Evolutionary conservation across 2,329 filamentous ascomycete species (phyloP).

Genomic region (Sclerotiophoma versabilis): DNA sequence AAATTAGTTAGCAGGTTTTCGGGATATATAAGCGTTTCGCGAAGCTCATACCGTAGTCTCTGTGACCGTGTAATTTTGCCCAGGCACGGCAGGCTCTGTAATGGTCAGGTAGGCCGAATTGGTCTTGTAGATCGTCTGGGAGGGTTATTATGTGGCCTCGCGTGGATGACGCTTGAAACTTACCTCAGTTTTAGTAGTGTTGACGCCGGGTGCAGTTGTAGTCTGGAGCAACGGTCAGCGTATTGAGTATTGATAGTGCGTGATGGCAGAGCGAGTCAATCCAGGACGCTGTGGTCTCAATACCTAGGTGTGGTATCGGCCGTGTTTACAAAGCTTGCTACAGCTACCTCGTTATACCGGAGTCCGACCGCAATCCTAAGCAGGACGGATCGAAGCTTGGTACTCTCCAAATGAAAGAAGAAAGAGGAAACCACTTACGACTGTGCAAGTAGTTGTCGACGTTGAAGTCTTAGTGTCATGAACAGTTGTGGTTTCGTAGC

Average conservation of each 20-base stretch:
- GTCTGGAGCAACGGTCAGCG: constrained; percentile 1
- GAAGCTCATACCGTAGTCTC: constrained; percentile 11
- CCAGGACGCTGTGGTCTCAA: too few species aligned
- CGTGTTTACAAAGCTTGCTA: too few species aligned
- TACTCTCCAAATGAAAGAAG: neutral
- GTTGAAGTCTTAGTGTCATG: constrained; percentile 9
- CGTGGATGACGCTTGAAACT: neutral
- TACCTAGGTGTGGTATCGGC: too few species aligned
- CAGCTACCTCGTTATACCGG: too few species aligned
- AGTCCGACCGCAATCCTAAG: too few species aligned
- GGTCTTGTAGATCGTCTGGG: constrained; percentile 1
- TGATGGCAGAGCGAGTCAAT: neutral
- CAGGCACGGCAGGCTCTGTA: constrained; percentile 8
- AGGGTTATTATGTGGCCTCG: neutral
- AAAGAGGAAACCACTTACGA: neutral
- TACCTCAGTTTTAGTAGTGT: constrained; percentile 8
- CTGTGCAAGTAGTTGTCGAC: constrained; percentile 15
- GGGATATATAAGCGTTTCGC: neutral
- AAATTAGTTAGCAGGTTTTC: neutral
- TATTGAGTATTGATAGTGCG: neutral
- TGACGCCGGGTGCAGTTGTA: constrained; percentile 6
- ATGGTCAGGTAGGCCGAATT: constrained; percentile 1
- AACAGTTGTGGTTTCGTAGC: constrained; percentile 7
- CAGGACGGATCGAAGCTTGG: neutral
- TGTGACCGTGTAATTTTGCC: constrained; percentile 3